Percentiles rank a stretch among this genome's conserved stretches.
Evolutionary conservation across 2,329 filamentous ascomycete species (phyloP).

Genomic region (Pestalotiopsis sp.): DNA sequence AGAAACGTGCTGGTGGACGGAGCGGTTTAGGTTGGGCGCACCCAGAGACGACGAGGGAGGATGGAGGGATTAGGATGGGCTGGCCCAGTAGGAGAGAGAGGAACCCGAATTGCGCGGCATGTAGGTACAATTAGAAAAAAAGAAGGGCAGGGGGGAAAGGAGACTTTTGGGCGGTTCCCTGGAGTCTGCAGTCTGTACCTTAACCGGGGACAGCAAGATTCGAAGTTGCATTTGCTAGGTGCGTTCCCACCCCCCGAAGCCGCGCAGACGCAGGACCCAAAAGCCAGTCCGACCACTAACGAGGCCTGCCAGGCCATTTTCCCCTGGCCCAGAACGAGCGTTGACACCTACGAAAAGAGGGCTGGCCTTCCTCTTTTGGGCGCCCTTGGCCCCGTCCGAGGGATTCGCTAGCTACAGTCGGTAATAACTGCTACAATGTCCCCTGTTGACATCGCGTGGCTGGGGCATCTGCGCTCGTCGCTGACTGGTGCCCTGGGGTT

Average conservation of each 20-base stretch:
- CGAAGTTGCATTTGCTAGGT: background rate
- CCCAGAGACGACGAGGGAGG: background rate
- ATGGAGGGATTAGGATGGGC: background rate
- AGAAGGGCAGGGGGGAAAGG: too few relatives aligned
- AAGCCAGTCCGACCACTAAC: background rate
- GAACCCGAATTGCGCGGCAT: too few relatives aligned
- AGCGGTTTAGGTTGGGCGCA: slow-evolving; percentile 1
- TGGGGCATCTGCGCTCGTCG: background rate
- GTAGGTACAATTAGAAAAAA: too few relatives aligned
- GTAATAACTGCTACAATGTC: background rate
- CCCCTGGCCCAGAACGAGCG: background rate
- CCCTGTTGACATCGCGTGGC: background rate
- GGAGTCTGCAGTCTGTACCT: too few relatives aligned
- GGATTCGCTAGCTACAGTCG: background rate
- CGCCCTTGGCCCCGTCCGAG: background rate
- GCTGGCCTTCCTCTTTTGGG: background rate
- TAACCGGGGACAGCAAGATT: background rate
- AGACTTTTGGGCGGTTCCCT: too few relatives aligned
- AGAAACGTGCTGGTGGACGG: slow-evolving; percentile 2
- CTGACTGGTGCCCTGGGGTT: background rate
- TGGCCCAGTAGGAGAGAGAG: background rate
- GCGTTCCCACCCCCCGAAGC: background rate
- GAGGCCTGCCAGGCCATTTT: background rate
- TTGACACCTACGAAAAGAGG: background rate
- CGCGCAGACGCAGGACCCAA: background rate